Evolutionary conservation across 1,284 basidiomycete genomes (phyloP).

Genomic region (Takashimella koratensis): DNA sequence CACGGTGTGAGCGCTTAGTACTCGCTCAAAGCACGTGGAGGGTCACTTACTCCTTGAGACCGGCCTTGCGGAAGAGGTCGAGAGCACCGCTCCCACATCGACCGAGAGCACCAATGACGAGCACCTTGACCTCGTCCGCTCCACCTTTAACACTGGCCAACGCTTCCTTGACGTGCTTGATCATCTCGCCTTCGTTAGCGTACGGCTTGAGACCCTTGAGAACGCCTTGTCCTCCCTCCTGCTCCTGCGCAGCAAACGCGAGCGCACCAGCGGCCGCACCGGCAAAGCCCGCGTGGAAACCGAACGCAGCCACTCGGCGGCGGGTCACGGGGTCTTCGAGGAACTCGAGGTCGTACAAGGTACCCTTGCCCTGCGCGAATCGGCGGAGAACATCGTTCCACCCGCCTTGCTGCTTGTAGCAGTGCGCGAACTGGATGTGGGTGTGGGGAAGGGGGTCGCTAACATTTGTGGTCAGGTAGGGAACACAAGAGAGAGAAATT

Average conservation of each 20-base stretch:
- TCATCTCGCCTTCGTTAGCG: slow-evolving; percentile 74
- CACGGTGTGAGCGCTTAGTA: slow-evolving; percentile 3
- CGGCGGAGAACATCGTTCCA: slow-evolving; percentile 86
- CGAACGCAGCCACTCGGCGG: slow-evolving; percentile 92
- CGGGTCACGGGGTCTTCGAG: slow-evolving; percentile 78
- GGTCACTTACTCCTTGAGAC: slow-evolving; percentile 78
- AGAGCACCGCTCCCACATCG: slow-evolving; percentile 96
- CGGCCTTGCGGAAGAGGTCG: slow-evolving; percentile 90
- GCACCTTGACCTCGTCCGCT: slow-evolving; percentile 70
- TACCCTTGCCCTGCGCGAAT: slow-evolving; percentile 81
- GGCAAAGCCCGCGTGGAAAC: slow-evolving; percentile 97
- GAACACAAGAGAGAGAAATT: neutral
- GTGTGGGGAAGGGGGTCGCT: slow-evolving; percentile 77
- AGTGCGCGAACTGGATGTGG: slow-evolving; percentile 98
- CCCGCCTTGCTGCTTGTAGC: slow-evolving; percentile 94
- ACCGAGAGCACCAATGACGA: slow-evolving; percentile 95
- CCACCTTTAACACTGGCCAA: slow-evolving; percentile 62
- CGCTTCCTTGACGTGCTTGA: slow-evolving; percentile 63
- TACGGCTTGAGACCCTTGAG: slow-evolving; percentile 74
- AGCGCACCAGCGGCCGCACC: slow-evolving; percentile 92
- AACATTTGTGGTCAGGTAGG: neutral
- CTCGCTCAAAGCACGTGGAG: neutral
- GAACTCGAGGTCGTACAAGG: slow-evolving; percentile 96
- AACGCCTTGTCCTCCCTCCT: slow-evolving; percentile 55
- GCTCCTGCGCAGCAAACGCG: slow-evolving; percentile 68